Conservation (phyloP, 805 yeast genomes). For the Pichia manshurica region DNA sequence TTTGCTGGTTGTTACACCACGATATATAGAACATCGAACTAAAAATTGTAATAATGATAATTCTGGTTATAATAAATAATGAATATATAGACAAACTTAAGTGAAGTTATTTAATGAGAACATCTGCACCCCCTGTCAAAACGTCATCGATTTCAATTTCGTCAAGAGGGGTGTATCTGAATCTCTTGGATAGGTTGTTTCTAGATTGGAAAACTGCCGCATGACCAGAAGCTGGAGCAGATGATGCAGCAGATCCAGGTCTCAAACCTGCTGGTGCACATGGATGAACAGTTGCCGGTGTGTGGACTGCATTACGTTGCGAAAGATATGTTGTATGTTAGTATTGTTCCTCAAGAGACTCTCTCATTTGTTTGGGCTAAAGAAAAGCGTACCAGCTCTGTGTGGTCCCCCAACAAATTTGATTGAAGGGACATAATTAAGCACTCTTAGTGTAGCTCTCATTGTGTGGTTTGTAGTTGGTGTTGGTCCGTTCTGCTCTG, state of each 20-base stretch:
- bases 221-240: conserved; percentile 11
- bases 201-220: conserved; percentile 41
- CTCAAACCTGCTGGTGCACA: conserved; percentile 33
- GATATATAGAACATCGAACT: neutral
- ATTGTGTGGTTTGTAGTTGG: conserved; percentile 15
- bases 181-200: conserved; percentile 64
- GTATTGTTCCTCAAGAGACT: too few species aligned
- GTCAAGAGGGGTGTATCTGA: conserved; percentile 59
- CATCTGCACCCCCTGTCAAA: conserved; percentile 77
- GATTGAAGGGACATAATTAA: conserved; percentile 61
- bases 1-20: too few species aligned
- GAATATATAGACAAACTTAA: neutral
- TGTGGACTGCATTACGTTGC: conserved; percentile 18
- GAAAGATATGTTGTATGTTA: neutral
- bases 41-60: too few species aligned
- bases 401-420: conserved; percentile 85
- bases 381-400: conserved; percentile 38
- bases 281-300: conserved; percentile 29
- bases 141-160: conserved; percentile 71
- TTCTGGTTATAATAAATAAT: too few species aligned
- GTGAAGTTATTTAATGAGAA: conserved; percentile 33
- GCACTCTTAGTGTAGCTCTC: conserved; percentile 27
- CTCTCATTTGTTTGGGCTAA: too few species aligned
- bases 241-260: conserved; percentile 18
- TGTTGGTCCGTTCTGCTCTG: too few species aligned